phyloP scores from a whole-genome alignment of 2,329 filamentous ascomycete species.

The Alternaria brassicicola region DNA sequence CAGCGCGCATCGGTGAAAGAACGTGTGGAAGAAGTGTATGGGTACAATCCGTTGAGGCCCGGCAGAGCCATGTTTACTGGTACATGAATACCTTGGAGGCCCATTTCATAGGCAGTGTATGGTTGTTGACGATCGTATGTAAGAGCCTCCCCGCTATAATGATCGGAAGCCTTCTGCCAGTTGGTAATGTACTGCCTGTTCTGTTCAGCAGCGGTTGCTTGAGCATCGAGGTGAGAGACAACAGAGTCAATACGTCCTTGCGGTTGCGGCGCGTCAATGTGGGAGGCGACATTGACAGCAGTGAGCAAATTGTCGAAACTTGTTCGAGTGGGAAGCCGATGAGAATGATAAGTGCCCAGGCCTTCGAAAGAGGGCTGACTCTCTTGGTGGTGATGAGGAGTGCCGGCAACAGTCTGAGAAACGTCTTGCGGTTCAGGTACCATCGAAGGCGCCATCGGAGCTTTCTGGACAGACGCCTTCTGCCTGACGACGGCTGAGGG shows the following conservation, averaged over 20 bases:
- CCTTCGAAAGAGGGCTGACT: background rate
- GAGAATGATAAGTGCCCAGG: slow-evolving; percentile 7
- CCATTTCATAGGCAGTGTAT: background rate
- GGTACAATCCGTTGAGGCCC: background rate
- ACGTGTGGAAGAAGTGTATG: background rate
- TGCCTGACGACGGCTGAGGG: background rate
- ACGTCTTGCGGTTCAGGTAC: slow-evolving; percentile 23
- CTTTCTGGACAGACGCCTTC: slow-evolving; percentile 2
- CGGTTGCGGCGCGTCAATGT: slow-evolving; percentile 34
- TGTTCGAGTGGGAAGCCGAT: slow-evolving; percentile 12
- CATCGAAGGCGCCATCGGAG: slow-evolving; percentile 19
- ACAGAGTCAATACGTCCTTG: slow-evolving; percentile 32
- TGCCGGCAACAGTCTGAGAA: slow-evolving; percentile 15
- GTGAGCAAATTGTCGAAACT: slow-evolving; percentile 30
- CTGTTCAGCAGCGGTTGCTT: slow-evolving; percentile 25
- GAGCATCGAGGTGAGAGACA: slow-evolving; percentile 28
- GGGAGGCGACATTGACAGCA: slow-evolving; percentile 33
- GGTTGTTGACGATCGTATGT: background rate
- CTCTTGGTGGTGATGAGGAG: background rate
- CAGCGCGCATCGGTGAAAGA: background rate
- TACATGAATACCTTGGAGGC: background rate
- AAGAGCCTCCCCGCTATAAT: background rate
- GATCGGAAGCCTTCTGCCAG: slow-evolving; percentile 2
- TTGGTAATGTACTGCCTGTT: slow-evolving; percentile 6
- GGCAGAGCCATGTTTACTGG: slow-evolving; percentile 2